Evolutionary conservation across 768 basidiomycete genomes (phyloP).

Genomic region (Plicaturopsis crispa): DNA sequence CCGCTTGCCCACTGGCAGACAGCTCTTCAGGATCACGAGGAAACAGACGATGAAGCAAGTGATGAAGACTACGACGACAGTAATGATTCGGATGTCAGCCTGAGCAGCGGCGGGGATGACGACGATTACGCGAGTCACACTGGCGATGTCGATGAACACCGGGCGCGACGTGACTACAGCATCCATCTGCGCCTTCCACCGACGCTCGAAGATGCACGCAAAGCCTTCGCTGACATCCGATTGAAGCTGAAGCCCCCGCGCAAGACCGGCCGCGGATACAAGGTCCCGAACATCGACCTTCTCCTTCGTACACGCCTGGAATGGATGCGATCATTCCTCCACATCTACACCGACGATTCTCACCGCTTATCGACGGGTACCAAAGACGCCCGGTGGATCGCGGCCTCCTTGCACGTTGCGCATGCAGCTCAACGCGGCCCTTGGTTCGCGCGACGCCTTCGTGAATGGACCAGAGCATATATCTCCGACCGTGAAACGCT

Average conservation of each 20-base stretch:
- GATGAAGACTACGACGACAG: no score
- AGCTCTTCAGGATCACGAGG: no score
- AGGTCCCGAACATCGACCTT: neutral
- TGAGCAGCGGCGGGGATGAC: no score
- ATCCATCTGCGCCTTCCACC: no score
- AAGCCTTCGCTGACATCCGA: constrained; percentile 6
- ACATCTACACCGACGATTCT: no score
- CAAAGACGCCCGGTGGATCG: constrained; percentile 3
- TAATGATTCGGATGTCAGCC: no score
- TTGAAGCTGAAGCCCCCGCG: constrained; percentile 9
- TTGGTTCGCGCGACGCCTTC: constrained; percentile 7
- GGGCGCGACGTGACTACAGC: no score
- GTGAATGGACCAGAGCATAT: constrained; percentile 13
- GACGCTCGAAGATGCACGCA: constrained; percentile 7
- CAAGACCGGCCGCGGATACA: constrained; percentile 6
- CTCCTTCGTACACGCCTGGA: neutral
- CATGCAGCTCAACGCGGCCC: constrained; percentile 7
- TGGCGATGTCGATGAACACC: no score
- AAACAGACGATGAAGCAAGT: no score
- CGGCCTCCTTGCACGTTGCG: constrained; percentile 2
- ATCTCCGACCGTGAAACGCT: constrained; percentile 12
- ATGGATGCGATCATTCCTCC: neutral
- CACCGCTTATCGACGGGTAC: neutral
- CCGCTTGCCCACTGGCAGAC: no score
- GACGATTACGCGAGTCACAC: no score